A percentile compares a stretch with the other conserved stretches of the same genome.
phyloP scores from a whole-genome alignment of 495 filamentous ascomycete species.

The Talaromyces ruber region DNA sequence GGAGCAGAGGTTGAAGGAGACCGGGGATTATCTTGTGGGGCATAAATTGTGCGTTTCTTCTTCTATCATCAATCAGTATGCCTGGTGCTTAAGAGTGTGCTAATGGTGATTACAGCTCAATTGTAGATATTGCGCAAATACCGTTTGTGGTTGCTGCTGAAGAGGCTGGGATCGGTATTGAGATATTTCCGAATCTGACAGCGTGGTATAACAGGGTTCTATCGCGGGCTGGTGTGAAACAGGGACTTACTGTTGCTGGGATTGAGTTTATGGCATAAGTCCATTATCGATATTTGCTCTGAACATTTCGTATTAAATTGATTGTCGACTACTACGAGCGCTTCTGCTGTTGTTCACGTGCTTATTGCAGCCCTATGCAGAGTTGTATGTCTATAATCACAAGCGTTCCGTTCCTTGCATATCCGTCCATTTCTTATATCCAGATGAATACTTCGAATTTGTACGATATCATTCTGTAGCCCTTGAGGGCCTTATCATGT shows the following conservation, averaged over 20 bases:
- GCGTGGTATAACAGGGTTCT: background rate
- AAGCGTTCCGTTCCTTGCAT: background rate
- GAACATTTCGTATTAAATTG: too few relatives aligned
- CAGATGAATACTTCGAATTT: too few relatives aligned
- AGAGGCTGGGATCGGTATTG: constrained; percentile 4
- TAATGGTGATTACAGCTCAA: background rate
- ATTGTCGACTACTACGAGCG: background rate
- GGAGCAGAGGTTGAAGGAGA: background rate
- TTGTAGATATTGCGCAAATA: background rate
- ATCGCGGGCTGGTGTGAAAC: background rate
- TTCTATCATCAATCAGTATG: background rate
- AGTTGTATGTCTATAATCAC: background rate
- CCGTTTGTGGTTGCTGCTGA: constrained; percentile 23
- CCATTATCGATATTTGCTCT: too few relatives aligned
- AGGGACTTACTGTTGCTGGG: background rate
- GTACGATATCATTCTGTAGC: background rate
- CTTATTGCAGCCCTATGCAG: background rate
- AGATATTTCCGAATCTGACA: background rate
- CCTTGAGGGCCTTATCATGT: background rate
- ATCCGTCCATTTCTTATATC: background rate
- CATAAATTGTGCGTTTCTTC: background rate
- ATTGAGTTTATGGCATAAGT: background rate
- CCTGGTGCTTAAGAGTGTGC: background rate
- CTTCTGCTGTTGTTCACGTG: background rate
- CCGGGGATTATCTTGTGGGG: background rate